Percentiles rank a stretch among this genome's conserved stretches.
Conservation (phyloP, 441 rosid species). For the Aquilaria agallochum region DNA sequence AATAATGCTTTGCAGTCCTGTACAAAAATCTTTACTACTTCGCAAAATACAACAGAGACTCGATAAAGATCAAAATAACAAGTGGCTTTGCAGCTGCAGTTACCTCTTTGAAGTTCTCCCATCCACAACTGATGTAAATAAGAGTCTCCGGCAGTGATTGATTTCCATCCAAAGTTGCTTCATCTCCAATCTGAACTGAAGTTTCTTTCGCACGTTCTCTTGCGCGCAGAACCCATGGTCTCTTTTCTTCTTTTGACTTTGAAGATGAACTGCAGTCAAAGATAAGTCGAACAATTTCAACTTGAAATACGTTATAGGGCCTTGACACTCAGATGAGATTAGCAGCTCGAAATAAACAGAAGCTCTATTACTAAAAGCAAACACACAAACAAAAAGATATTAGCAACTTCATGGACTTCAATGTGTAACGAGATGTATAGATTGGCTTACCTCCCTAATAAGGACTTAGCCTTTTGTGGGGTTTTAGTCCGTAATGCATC, state of each 20-base stretch:
- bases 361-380: neutral
- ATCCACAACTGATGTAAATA: conserved; percentile 93
- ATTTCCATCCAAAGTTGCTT: conserved; percentile 33
- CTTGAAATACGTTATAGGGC: conserved; percentile 7
- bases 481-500: conserved; percentile 55
- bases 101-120: conserved; percentile 98
- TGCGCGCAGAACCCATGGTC: conserved; percentile 94
- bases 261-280: conserved; percentile 32
- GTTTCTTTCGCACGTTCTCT: conserved; percentile 75
- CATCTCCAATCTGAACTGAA: conserved; percentile 60
- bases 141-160: conserved; percentile 70
- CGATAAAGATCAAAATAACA: conserved; percentile 12
- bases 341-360: neutral
- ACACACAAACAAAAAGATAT: neutral
- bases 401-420: neutral
- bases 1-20: conserved; percentile 85
- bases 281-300: conserved; percentile 2
- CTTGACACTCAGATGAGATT: conserved; percentile 3
- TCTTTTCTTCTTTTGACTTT: conserved; percentile 71
- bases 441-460: conserved; percentile 42
- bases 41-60: neutral
- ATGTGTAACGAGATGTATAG: neutral
- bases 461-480: conserved; percentile 40
- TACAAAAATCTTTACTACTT: conserved; percentile 19
- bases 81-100: conserved; percentile 7